Conservation (phyloP, 495 filamentous ascomycete genomes). For the Clohesyomyces aquaticus region DNA sequence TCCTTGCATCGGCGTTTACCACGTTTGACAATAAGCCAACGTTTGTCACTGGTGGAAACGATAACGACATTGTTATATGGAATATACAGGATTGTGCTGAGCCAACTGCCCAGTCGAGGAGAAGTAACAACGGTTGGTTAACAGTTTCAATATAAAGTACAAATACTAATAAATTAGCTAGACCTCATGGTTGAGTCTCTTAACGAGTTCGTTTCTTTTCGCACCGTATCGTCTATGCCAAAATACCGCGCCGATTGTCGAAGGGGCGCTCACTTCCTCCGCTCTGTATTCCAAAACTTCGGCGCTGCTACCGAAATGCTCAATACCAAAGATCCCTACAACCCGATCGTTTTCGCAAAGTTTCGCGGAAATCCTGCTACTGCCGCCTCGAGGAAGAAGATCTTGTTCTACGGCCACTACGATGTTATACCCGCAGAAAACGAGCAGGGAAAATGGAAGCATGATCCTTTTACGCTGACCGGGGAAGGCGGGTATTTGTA, state of each 20-base stretch:
- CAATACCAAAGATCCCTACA: conserved; percentile 67
- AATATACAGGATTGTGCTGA: conserved; percentile 65
- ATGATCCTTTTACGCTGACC: conserved; percentile 81
- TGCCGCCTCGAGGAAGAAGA: conserved; percentile 68
- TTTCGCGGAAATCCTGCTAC: conserved; percentile 72
- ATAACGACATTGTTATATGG: conserved; percentile 87
- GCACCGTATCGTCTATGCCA: conserved; percentile 82
- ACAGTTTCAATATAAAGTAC: not conserved
- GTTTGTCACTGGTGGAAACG: conserved; percentile 93
- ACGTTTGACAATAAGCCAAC: conserved; percentile 68
- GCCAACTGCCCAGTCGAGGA: conserved; percentile 49
- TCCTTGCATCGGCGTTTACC: conserved; percentile 82
- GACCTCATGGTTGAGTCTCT: conserved; percentile 84
- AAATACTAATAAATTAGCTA: conserved; percentile 37
- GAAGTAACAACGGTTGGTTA: conserved; percentile 63
- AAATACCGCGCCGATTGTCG: conserved; percentile 88
- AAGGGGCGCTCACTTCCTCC: conserved; percentile 86
- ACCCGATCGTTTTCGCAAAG: conserved; percentile 87
- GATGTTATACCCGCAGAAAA: conserved; percentile 95
- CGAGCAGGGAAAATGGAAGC: conserved; percentile 74
- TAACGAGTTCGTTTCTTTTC: conserved; percentile 82
- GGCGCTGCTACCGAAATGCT: conserved; percentile 88
- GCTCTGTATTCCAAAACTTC: conserved; percentile 83
- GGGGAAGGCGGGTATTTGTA: conserved; percentile 93
- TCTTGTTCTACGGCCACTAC: conserved; percentile 97